Evolutionary conservation across 2,329 filamentous ascomycete species (phyloP), one percentile per base, ranked within the genome.

Genomic region (Niveomyces coronatus): DNA sequence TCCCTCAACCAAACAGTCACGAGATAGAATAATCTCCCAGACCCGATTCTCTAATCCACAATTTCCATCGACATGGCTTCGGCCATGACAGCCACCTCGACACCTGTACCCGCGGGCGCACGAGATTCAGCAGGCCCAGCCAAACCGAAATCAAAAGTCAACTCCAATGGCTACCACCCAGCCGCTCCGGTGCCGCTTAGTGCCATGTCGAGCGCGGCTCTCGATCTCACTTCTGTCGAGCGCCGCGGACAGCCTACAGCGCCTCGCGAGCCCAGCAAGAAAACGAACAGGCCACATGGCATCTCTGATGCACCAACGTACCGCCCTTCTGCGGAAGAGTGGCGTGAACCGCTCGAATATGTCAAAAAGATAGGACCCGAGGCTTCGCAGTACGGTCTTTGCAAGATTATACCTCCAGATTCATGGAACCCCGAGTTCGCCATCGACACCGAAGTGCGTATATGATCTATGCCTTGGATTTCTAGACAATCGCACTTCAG

Each of bases 391-490:
- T 96, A 84, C 61, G 91, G 91, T 35, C 84, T 98, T 38, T 88
- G 87, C 71, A 94, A 95, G 62, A 85, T 98, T 45, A 84, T 98
- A 40, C 91, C 91, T 5, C 91, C 91, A 1, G 85, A 91, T 45
- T 79, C 73, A 23, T 98, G 91, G 91, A 89, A 93, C 53, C 91
- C 91, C 7, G 73, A 86, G 13, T 96, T 98, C 58, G 88, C 88
- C 30, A 93, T 98, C 53, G 87, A 98, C 56, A 96, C 89, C 16
- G 87, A 95, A 78, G 89, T 95, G n/a, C n/a, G n/a, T n/a, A n/a
- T n/a, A n/a, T n/a, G n/a, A n/a, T n/a, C n/a, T n/a, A n/a, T n/a
- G n/a, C n/a, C n/a, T n/a, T n/a, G n/a, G n/a, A n/a, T n/a, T n/a
- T n/a, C n/a, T n/a, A n/a, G n/a, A n/a, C n/a, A n/a, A n/a, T n/a